A percentile compares a stretch with the other conserved stretches of the same genome.
These are phyloP conservation scores for Penicillium sp. DNA, from an alignment of 2,329 filamentous ascomycete species.

Conservation along the genomic window DNA sequence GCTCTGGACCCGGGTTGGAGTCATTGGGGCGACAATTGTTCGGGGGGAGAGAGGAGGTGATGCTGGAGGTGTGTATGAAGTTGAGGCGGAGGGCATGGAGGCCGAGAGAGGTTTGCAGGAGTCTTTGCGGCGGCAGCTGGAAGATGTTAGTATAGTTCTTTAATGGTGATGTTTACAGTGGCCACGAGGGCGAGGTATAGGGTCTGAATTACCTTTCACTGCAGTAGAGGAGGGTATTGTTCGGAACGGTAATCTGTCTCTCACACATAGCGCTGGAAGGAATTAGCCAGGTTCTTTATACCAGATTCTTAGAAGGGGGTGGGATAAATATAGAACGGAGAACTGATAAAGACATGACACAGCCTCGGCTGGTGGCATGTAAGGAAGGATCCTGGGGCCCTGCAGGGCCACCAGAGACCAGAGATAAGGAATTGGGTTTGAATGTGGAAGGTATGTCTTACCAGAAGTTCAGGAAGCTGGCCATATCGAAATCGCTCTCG, in stretches of 20 bases:
- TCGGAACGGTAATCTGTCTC: constrained; percentile 66
- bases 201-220: constrained; percentile 59
- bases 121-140: constrained; percentile 53
- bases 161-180: too few relatives aligned
- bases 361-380: constrained; percentile 22
- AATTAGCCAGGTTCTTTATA: constrained; percentile 29
- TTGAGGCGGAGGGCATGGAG: constrained; percentile 35
- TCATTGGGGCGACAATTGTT: constrained; percentile 42
- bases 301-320: neutral
- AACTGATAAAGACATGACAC: constrained; percentile 5
- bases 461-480: constrained; percentile 52
- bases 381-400: constrained; percentile 11
- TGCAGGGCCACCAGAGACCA: constrained; percentile 25
- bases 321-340: neutral
- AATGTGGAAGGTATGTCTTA: constrained; percentile 31
- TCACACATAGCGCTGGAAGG: constrained; percentile 64
- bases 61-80: constrained; percentile 30
- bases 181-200: too few relatives aligned
- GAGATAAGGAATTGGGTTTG: constrained; percentile 23
- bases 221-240: constrained; percentile 65
- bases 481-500: constrained; percentile 43
- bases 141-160: constrained; percentile 8
- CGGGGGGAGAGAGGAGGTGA: constrained; percentile 43
- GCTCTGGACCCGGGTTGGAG: constrained; percentile 35
- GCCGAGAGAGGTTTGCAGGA: constrained; percentile 50